These are phyloP conservation scores for Daldinia caldariorum DNA, from an alignment of 495 filamentous ascomycete species.

Conservation along the genomic window DNA sequence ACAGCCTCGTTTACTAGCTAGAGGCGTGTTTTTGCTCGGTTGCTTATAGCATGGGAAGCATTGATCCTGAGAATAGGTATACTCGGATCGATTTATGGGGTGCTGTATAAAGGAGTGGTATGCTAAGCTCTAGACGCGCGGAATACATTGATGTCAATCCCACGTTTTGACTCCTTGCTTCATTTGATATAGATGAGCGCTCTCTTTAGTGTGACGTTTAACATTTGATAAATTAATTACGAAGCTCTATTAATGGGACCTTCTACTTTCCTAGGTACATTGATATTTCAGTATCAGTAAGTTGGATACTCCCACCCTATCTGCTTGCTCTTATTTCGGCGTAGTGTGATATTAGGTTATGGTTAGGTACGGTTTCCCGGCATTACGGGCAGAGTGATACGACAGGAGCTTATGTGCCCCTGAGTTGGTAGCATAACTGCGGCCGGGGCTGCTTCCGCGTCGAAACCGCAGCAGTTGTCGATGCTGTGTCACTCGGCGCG, in stretches of 20 bases:
- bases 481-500: not conserved
- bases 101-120: slow-evolving; percentile 5
- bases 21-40: not conserved
- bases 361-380: not conserved
- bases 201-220: not conserved
- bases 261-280: too few species aligned
- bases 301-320: too few species aligned
- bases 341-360: too few species aligned
- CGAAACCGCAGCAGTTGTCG: not conserved
- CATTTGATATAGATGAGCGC: not conserved
- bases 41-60: slow-evolving; percentile 1
- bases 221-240: not conserved
- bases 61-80: not conserved
- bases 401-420: not conserved
- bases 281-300: too few species aligned
- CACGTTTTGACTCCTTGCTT: not conserved
- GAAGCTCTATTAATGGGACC: not conserved
- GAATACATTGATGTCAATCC: not conserved
- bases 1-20: not conserved
- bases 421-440: not conserved
- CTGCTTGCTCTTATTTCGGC: too few species aligned
- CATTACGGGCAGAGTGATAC: not conserved
- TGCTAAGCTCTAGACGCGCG: not conserved
- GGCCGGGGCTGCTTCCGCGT: not conserved
- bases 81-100: not conserved